Conservation (phyloP, 495 filamentous ascomycete genomes). For the Astrothelium macrocarpum region DNA sequence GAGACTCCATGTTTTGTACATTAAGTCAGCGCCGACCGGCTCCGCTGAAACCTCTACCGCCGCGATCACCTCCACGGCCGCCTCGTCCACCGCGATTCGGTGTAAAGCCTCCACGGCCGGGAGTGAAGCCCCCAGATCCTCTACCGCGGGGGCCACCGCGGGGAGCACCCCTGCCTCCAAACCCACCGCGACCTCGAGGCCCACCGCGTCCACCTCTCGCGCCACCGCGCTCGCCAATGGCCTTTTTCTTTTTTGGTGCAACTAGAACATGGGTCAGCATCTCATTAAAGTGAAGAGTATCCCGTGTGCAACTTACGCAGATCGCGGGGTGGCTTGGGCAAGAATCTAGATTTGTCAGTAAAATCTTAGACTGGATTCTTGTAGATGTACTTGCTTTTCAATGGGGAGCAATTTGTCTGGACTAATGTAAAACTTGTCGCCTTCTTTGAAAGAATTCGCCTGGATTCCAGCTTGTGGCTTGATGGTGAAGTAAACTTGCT, state of each 20-base stretch:
- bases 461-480: slow-evolving; percentile 94
- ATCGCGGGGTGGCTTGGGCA: slow-evolving; percentile 85
- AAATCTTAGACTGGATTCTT: background rate
- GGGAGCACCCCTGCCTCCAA: slow-evolving; percentile 9
- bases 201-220: slow-evolving; percentile 32
- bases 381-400: slow-evolving; percentile 50
- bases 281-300: slow-evolving; percentile 12
- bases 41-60: slow-evolving; percentile 13
- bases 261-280: slow-evolving; percentile 25
- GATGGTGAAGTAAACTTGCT: slow-evolving; percentile 95
- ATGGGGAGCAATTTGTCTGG: slow-evolving; percentile 88
- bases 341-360: slow-evolving; percentile 47
- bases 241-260: slow-evolving; percentile 40
- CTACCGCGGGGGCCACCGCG: slow-evolving; percentile 19
- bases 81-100: slow-evolving; percentile 11
- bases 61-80: background rate
- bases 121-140: slow-evolving; percentile 15
- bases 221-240: slow-evolving; percentile 43
- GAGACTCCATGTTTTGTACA: background rate
- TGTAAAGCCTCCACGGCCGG: slow-evolving; percentile 16
- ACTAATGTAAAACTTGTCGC: slow-evolving; percentile 95
- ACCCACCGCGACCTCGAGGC: slow-evolving; percentile 21
- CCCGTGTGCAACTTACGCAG: slow-evolving; percentile 42
- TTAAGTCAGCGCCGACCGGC: background rate
- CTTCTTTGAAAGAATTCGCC: slow-evolving; percentile 83